Base-by-base conservation (phyloP, 1,139 yeast species). In the Suhomyces panamericanus region DNA sequence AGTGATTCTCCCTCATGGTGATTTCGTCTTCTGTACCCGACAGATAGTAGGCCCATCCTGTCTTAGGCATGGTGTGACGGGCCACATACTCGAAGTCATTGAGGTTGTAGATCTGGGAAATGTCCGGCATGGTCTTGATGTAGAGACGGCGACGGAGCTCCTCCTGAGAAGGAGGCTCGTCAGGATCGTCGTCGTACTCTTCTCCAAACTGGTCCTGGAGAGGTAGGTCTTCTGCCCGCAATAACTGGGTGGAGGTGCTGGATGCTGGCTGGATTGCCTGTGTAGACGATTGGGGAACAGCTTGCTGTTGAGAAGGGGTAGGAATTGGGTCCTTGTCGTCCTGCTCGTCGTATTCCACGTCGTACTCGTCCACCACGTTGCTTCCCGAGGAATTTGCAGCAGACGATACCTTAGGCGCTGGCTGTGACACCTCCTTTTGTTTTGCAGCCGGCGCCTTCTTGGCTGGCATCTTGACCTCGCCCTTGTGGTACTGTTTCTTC, bases 1-100 rank as follows among this genome's bases (percentile, higher is more conserved):
- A 74, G 61, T 90, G 97, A 67, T 91, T 91, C 59, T 90, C 96
- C 53, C 98, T 77, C 61, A 88, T 64, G 2, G 96, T 79, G 53
- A 91, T 81, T 67, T 91, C 98, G 64, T 91, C 98, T 63, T 91
- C 97, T 35, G 95, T 78, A 8, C 95, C 98, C 32, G 95, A 84
- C 2, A 95, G 85, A 62, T 89, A 91, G 66, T 91, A 91, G 11
- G 91, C 93, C 93, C 96, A 87, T 0, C 95, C 96, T 13, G 83
- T 78, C 51, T 81, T 82, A 35, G 87, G 79, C 76, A 91, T 67
- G 37, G 85, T 81, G 52, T 82, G 80, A 43, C 90, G 77, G 2
- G 98, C 97, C 38, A 91, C 82, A 56, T 78, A 78, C 63, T 91
- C 98, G 58, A 91, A 90, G 62, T 88, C 96, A 51, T 80, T 78